These are phyloP conservation scores for Alternaria brassicicola DNA, from an alignment of 2,329 filamentous ascomycete genomes.

Conservation along the genomic window DNA sequence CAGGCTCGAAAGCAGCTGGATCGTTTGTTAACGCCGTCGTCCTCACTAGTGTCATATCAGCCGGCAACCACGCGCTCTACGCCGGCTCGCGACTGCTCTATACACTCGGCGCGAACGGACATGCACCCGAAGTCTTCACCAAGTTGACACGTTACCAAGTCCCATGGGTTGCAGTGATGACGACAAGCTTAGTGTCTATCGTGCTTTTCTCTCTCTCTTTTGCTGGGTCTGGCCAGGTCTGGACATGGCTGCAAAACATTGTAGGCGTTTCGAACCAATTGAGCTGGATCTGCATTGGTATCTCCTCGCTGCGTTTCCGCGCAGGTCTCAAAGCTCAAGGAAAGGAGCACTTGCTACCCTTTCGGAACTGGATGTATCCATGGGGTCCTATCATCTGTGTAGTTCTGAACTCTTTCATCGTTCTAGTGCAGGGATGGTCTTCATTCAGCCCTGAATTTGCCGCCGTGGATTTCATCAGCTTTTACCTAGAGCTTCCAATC, in stretches of 20 bases:
- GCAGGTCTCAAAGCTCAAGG: conserved; percentile 53
- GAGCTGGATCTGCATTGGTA: conserved; percentile 60
- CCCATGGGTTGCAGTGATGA: conserved; percentile 47
- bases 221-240: conserved; percentile 48
- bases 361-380: conserved; percentile 65
- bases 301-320: conserved; percentile 66
- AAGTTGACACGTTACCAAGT: conserved; percentile 53
- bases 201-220: conserved; percentile 53
- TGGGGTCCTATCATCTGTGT: conserved; percentile 53
- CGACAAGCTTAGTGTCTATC: conserved; percentile 46
- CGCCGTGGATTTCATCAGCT: conserved; percentile 56
- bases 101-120: conserved; percentile 59
- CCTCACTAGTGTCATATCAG: conserved; percentile 64
- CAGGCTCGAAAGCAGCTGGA: conserved; percentile 65
- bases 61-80: conserved; percentile 63
- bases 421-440: conserved; percentile 40
- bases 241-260: conserved; percentile 72
- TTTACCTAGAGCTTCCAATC: conserved; percentile 52
- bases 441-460: conserved; percentile 61
- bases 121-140: conserved; percentile 76
- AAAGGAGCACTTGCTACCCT: conserved; percentile 54
- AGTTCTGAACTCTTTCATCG: conserved; percentile 36
- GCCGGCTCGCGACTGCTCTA: conserved; percentile 62
- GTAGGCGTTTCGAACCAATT: conserved; percentile 63
- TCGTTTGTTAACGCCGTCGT: conserved; percentile 71